phyloP scores from a whole-genome alignment of 768 basidiomycete genomes.

The Boletus fagicola region DNA sequence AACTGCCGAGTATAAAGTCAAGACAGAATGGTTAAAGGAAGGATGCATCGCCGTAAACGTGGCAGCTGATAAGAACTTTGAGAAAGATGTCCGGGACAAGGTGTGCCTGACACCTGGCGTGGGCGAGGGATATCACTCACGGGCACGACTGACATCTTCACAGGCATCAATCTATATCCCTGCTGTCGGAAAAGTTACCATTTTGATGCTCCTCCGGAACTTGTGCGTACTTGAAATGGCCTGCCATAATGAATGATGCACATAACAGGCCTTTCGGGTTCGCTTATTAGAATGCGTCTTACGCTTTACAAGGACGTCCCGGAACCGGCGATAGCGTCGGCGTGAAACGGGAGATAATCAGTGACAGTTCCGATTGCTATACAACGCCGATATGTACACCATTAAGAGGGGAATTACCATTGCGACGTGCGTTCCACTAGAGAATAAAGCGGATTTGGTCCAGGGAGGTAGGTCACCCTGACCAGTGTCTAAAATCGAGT shows the following conservation, averaged over 20 bases:
- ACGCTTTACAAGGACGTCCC: constrained; percentile 24
- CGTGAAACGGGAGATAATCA: constrained; percentile 14
- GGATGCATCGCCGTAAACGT: constrained; percentile 94
- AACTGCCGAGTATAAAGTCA: constrained; percentile 77
- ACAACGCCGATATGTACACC: constrained; percentile 35
- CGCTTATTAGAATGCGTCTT: constrained; percentile 28
- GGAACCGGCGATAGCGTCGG: neutral
- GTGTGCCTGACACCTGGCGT: constrained; percentile 40
- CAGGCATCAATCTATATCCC: constrained; percentile 91
- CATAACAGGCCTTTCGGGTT: neutral
- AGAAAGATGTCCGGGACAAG: constrained; percentile 88
- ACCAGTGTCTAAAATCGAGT: constrained; percentile 18
- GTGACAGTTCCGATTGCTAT: constrained; percentile 20
- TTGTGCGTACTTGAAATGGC: constrained; percentile 52
- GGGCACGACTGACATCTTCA: neutral
- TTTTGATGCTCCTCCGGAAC: constrained; percentile 95
- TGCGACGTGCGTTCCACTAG: constrained; percentile 19
- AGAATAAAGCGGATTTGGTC: constrained; percentile 13
- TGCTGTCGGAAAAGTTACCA: constrained; percentile 97
- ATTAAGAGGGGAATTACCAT: constrained; percentile 32
- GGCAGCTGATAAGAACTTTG: constrained; percentile 95
- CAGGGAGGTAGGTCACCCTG: constrained; percentile 12
- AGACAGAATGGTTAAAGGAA: constrained; percentile 86
- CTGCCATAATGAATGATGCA: constrained; percentile 2
- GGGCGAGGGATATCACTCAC: constrained; percentile 11